phyloP scores from a whole-genome alignment of 257 asterid genomes.

The Avicennia marina region DNA sequence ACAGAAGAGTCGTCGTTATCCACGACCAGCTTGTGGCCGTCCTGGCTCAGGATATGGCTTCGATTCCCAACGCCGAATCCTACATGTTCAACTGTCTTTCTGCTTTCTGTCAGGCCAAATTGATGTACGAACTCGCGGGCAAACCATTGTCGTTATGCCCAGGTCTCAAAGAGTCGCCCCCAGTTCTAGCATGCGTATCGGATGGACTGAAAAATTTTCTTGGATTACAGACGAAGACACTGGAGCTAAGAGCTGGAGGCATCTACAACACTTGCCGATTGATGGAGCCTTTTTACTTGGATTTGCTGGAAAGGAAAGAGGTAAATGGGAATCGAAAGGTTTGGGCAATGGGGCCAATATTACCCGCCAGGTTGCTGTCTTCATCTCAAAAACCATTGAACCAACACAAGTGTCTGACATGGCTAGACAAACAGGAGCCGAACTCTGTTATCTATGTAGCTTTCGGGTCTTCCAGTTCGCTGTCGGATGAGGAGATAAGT shows the following conservation, averaged over 20 bases:
- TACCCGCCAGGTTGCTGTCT: constrained; percentile 12
- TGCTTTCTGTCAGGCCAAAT: constrained; percentile 16
- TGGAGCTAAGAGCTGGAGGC: constrained; percentile 21
- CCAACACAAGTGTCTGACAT: constrained; percentile 18
- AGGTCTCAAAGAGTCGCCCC: constrained; percentile 14
- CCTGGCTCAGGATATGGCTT: constrained; percentile 26
- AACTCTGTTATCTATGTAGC: constrained; percentile 37
- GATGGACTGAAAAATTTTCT: constrained; percentile 11
- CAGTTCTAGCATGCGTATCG: constrained; percentile 2
- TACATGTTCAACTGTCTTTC: constrained; percentile 36
- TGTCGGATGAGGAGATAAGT: constrained; percentile 30
- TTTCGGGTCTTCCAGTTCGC: constrained; percentile 37
- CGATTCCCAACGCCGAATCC: constrained; percentile 33
- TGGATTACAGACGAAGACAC: constrained; percentile 4
- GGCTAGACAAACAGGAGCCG: constrained; percentile 38
- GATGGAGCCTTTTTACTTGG: constrained; percentile 29
- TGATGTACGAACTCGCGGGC: constrained; percentile 17
- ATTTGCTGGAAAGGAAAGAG: constrained; percentile 20
- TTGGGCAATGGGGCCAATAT: constrained; percentile 45
- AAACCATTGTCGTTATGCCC: constrained; percentile 6
- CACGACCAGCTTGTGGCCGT: constrained; percentile 36
- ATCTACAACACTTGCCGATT: constrained; percentile 32
- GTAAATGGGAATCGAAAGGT: constrained; percentile 3
- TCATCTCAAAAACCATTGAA: not conserved
- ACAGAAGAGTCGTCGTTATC: constrained; percentile 26